These are phyloP conservation scores for Brasenia schreberi DNA, from an alignment of 164 flowering plant genomes.

Conservation along the genomic window DNA sequence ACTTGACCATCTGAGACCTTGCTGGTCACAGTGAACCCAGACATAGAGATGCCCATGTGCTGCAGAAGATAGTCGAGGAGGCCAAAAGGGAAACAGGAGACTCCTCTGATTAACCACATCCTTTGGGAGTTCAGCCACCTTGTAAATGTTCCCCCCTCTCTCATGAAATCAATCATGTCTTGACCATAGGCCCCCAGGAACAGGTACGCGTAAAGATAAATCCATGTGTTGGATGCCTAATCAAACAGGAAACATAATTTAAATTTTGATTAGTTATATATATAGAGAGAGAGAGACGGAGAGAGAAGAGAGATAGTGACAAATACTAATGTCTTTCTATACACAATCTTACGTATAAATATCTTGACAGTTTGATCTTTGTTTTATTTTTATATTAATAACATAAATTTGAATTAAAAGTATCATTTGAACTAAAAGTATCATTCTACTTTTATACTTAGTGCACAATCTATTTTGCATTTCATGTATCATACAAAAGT, in stretches of 20 bases:
- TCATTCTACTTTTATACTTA: no score
- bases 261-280: background rate
- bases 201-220: conserved; percentile 38
- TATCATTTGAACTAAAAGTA: no score
- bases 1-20: conserved; percentile 40
- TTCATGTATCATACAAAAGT: no score
- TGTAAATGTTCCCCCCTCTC: conserved; percentile 19
- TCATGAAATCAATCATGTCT: conserved; percentile 33
- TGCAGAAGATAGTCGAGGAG: conserved; percentile 24
- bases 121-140: conserved; percentile 78
- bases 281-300: background rate
- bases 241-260: background rate
- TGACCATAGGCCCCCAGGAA: conserved; percentile 44
- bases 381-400: no score
- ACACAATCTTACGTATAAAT: no score
- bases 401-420: no score
- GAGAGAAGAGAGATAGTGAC: no score
- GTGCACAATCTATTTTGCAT: no score
- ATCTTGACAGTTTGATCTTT: no score
- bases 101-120: conserved; percentile 62
- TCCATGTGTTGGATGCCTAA: conserved; percentile 46
- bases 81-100: conserved; percentile 34
- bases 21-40: conserved; percentile 51
- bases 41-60: conserved; percentile 22
- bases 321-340: no score